Evolutionary conservation across 176 grass and related monocot species (phyloP).

Genomic region (Dactylis glomerata): DNA sequence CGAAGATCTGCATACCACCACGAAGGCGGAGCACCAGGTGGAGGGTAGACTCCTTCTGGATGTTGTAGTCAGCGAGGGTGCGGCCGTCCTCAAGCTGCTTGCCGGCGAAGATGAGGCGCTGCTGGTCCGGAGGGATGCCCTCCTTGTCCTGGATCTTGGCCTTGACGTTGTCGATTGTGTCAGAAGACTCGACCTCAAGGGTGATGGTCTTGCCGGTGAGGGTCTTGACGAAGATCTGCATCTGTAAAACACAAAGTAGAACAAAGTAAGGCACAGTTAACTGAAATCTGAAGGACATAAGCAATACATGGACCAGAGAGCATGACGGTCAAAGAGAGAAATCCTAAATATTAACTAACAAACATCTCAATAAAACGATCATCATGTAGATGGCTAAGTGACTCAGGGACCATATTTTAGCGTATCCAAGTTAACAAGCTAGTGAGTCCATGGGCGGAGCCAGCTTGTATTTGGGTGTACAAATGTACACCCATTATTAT

Average conservation of each 20-base stretch:
- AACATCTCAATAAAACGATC: no score
- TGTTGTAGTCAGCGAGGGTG: slow-evolving; percentile 26
- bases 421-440: no score
- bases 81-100: slow-evolving; percentile 72
- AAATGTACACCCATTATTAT: no score
- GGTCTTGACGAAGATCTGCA: slow-evolving; percentile 81
- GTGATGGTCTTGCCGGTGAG: slow-evolving; percentile 86
- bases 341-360: no score
- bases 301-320: no score
- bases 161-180: slow-evolving; percentile 75
- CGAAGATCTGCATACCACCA: slow-evolving; percentile 72
- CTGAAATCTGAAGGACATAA: no score
- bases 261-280: background rate
- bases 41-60: background rate
- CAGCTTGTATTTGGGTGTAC: no score
- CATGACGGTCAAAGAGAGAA: no score
- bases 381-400: no score
- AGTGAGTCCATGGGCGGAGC: no score
- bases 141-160: slow-evolving; percentile 90
- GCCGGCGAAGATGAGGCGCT: slow-evolving; percentile 57
- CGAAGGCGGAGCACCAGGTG: slow-evolving; percentile 51
- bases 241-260: background rate
- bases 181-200: slow-evolving; percentile 53
- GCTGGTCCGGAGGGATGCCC: slow-evolving; percentile 77
- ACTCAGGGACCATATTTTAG: no score